Evolutionary conservation across 2,329 filamentous ascomycete species (phyloP).

Genomic region (Ploettnerulaceae sp.): DNA sequence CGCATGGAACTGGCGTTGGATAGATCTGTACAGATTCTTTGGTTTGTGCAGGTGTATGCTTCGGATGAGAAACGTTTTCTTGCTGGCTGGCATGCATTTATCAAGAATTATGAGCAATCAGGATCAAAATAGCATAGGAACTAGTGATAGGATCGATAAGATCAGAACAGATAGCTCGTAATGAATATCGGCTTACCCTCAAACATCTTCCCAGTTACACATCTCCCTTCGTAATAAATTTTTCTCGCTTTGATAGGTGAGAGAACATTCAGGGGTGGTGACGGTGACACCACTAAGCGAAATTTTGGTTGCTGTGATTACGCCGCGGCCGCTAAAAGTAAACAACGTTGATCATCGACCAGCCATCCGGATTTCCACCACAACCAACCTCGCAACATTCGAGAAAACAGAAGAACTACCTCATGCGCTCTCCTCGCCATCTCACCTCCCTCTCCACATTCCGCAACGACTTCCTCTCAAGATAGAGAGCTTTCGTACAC

Average conservation of each 20-base stretch:
- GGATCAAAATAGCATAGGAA: conserved; percentile 6
- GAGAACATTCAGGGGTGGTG: not conserved
- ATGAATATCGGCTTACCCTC: conserved; percentile 4
- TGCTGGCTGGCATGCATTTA: conserved; percentile 1
- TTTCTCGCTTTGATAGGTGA: not conserved
- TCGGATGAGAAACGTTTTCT: not conserved
- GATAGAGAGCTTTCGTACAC: no score
- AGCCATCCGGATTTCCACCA: conserved; percentile 10
- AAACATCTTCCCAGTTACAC: no score
- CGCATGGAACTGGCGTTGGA: conserved; percentile 22
- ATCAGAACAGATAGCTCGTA: conserved; percentile 8
- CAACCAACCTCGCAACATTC: conserved; percentile 13
- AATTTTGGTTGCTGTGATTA: conserved; percentile 7
- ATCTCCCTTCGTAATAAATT: not conserved
- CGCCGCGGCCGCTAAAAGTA: conserved; percentile 4
- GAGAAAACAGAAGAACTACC: conserved; percentile 8
- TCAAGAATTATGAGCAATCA: conserved; percentile 15
- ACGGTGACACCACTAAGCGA: not conserved
- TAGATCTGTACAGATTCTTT: conserved; percentile 20
- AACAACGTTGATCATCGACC: conserved; percentile 5
- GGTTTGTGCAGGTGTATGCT: conserved; percentile 17
- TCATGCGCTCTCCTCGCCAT: conserved; percentile 6
- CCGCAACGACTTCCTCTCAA: no score
- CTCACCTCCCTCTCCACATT: not conserved
- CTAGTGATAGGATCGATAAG: not conserved